Evolutionary conservation across 2,329 filamentous ascomycete genomes (phyloP).

Genomic region (Arthroderma sp.): DNA sequence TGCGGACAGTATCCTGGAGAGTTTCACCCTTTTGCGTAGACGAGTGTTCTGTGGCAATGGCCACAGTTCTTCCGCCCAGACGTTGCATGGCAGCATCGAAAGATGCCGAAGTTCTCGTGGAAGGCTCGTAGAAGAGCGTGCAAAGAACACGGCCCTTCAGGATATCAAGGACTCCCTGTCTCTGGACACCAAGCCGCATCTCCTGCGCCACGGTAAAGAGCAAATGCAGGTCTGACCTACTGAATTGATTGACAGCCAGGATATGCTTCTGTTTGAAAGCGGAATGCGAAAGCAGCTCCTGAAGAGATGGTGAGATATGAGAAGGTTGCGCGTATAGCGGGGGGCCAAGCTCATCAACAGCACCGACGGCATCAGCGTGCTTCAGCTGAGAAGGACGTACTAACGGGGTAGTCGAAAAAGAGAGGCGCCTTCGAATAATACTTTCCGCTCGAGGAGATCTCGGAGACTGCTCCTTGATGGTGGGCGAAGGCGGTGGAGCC

Average conservation of each 20-base stretch:
- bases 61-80: conserved; percentile 73
- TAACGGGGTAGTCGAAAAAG: conserved; percentile 24
- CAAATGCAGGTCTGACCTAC: conserved; percentile 72
- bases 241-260: conserved; percentile 83
- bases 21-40: conserved; percentile 91
- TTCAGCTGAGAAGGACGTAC: conserved; percentile 21
- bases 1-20: conserved; percentile 85
- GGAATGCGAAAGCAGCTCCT: conserved; percentile 62
- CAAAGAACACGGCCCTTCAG: conserved; percentile 76
- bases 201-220: conserved; percentile 95
- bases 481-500: conserved; percentile 19
- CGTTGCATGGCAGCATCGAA: conserved; percentile 99
- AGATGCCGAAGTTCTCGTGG: conserved; percentile 84
- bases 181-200: conserved; percentile 90
- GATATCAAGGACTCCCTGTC: conserved; percentile 75
- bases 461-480: conserved; percentile 37
- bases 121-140: conserved; percentile 96
- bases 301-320: conserved; percentile 45
- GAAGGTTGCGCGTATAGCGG: conserved; percentile 35
- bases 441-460: conserved; percentile 26
- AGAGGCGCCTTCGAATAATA: conserved; percentile 24
- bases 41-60: conserved; percentile 69
- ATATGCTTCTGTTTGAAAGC: conserved; percentile 84
- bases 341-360: conserved; percentile 25
- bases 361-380: conserved; percentile 13